Conservation (phyloP, 2,329 filamentous ascomycete genomes). For the Scolecobasidium constrictum region DNA sequence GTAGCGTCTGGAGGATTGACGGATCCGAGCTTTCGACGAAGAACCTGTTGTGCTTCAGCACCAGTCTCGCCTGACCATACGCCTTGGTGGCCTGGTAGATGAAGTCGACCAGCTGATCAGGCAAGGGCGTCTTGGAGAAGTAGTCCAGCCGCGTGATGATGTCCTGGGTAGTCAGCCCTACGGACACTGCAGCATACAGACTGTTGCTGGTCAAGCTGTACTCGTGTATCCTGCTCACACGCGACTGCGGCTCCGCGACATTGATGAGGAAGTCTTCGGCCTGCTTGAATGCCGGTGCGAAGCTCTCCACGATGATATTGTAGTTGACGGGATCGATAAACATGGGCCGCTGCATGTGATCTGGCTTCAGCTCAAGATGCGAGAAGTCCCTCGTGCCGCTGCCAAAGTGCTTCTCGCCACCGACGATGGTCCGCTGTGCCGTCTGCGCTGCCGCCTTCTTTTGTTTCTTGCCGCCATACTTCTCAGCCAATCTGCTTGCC, state of each 20-base stretch:
- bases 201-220: conserved; percentile 87
- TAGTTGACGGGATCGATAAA: conserved; percentile 88
- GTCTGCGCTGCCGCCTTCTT: not conserved
- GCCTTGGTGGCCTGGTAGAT: conserved; percentile 76
- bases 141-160: conserved; percentile 83
- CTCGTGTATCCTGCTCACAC: conserved; percentile 85
- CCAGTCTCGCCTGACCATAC: conserved; percentile 92
- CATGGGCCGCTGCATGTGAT: conserved; percentile 79
- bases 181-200: conserved; percentile 88
- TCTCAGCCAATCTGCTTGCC: not conserved
- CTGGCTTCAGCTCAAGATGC: conserved; percentile 69
- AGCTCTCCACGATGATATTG: conserved; percentile 86
- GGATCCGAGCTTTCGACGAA: conserved; percentile 89
- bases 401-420: conserved; percentile 21
- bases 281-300: conserved; percentile 74
- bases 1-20: conserved; percentile 71
- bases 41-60: conserved; percentile 88
- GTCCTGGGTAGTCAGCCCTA: conserved; percentile 79
- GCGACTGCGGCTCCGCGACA: conserved; percentile 84
- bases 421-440: conserved; percentile 13
- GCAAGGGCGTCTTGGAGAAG: conserved; percentile 80
- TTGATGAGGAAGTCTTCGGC: conserved; percentile 94
- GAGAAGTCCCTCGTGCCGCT: conserved; percentile 57
- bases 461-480: not conserved
- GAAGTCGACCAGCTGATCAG: conserved; percentile 68